These are phyloP conservation scores for Penicillium argentinense DNA, from an alignment of 495 filamentous ascomycete species.

Conservation along the genomic window DNA sequence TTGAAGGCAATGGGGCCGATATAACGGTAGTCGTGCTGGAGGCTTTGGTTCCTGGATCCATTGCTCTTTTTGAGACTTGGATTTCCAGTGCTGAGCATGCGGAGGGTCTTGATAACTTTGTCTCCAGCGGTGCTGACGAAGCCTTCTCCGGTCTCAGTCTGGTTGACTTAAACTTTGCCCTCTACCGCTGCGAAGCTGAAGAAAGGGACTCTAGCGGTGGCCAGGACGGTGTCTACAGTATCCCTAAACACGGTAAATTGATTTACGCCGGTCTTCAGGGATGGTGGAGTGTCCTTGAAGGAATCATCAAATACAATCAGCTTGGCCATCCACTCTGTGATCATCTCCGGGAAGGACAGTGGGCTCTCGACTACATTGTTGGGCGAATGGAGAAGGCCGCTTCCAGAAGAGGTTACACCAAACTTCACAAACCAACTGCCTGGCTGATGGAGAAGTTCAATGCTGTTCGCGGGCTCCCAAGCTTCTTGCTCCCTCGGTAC, in stretches of 20 bases:
- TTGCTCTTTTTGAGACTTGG: conserved; percentile 94
- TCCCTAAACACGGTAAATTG: conserved; percentile 78
- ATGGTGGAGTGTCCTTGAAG: conserved; percentile 92
- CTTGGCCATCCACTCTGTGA: conserved; percentile 91
- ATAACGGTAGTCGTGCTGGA: conserved; percentile 81
- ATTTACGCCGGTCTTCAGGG: conserved; percentile 97
- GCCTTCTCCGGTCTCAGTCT: conserved; percentile 74
- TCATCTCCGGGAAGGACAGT: conserved; percentile 86
- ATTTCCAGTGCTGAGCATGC: conserved; percentile 81
- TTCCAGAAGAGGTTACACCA: conserved; percentile 55
- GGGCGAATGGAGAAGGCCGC: conserved; percentile 73
- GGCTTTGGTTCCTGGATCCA: conserved; percentile 85
- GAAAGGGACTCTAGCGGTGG: conserved; percentile 79
- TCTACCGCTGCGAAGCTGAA: conserved; percentile 92
- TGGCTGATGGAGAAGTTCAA: conserved; percentile 87
- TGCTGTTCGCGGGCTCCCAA: conserved; percentile 78
- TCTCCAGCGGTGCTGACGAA: conserved; percentile 76
- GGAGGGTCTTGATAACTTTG: conserved; percentile 75
- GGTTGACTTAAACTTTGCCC: conserved; percentile 84
- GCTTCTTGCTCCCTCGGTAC: conserved; percentile 87
- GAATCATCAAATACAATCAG: conserved; percentile 85
- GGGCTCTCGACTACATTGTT: conserved; percentile 90
- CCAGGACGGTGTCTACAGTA: conserved; percentile 80
- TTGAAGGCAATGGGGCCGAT: conserved; percentile 66
- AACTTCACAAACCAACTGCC: conserved; percentile 60